Evolutionary conservation across 768 basidiomycete species (phyloP), one percentile per base, ranked within the genome.

Genomic region (Vararia minispora): DNA sequence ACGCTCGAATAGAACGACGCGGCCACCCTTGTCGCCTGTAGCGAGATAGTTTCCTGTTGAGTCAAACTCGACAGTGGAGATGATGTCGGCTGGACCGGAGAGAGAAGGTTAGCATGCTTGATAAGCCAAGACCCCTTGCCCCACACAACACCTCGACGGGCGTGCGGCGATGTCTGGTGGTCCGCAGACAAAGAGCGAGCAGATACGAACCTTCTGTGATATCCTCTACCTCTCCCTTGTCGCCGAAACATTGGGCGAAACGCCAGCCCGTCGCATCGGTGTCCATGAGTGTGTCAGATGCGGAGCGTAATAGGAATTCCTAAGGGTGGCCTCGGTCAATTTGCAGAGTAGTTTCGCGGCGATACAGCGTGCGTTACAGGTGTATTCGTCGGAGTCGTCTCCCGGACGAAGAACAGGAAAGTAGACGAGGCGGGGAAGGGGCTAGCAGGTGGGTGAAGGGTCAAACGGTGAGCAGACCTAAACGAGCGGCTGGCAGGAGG

Each of bases 31-130:
- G 72, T 99, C 95, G 46, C 95, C 95, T 1, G 95, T 99, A 40
- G 95, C 95, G 50, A 99, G 88, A 60, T 99, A 99, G 60, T 95
- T 95, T 36, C 95, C 95, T 36, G 95, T 95, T 42, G 95, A 94
- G 63, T 98, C 95, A 57, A 98, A 99, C 69, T 99, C 95, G 59
- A 98, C 95, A 44, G 94, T 95, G 35, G 95, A 98, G 63, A 99
- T 99, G 71, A 99, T 98, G 72, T 99, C 95, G 69, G 95, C 91
- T 97, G 64, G 41, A 44, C 45, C 37, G 33, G 27, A 18, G 28
- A 37, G 37, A 32, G 31, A 35, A 38, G 42, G 13, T 21, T 14
- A 39, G 33, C 11, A 18, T 30, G 38, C 44, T 31, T 29, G 39
- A 37, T 31, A 46, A 36, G 39, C 32, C 8, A n/a, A n/a, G n/a